These are phyloP conservation scores for Aureoboletus auriporus DNA, from an alignment of 768 basidiomycete genomes.

Conservation along the genomic window DNA sequence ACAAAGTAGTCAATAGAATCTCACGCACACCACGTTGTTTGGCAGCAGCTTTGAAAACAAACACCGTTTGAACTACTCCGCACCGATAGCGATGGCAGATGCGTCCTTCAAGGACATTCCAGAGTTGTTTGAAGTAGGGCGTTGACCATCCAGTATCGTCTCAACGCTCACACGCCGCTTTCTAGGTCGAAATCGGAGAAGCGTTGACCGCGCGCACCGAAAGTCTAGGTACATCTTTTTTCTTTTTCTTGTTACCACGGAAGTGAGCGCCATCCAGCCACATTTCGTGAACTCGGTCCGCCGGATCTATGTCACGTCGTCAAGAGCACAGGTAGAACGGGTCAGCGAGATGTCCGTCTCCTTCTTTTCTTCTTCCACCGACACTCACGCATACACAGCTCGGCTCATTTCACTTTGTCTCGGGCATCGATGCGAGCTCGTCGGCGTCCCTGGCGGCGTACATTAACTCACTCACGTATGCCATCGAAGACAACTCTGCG, in stretches of 20 bases:
- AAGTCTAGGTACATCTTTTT: constrained; percentile 64
- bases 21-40: constrained; percentile 22
- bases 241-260: background rate
- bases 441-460: constrained; percentile 97
- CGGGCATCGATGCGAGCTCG: constrained; percentile 97
- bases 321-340: constrained; percentile 81
- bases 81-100: constrained; percentile 47
- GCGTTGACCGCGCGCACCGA: constrained; percentile 87
- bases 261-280: constrained; percentile 46
- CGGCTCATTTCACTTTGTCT: constrained; percentile 96
- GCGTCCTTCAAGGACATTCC: constrained; percentile 90
- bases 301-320: constrained; percentile 96
- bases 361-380: background rate
- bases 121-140: constrained; percentile 88
- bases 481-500: constrained; percentile 83
- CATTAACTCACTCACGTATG: constrained; percentile 96
- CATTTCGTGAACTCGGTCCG: constrained; percentile 95
- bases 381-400: constrained; percentile 44
- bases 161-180: constrained; percentile 2
- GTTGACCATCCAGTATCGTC: background rate
- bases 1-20: background rate
- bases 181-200: constrained; percentile 85
- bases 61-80: constrained; percentile 4
- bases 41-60: constrained; percentile 20
- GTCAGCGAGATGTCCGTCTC: constrained; percentile 78